These are phyloP conservation scores for Thermothielavioides terrestris DNA, from an alignment of 495 filamentous ascomycete genomes.

Conservation along the genomic window DNA sequence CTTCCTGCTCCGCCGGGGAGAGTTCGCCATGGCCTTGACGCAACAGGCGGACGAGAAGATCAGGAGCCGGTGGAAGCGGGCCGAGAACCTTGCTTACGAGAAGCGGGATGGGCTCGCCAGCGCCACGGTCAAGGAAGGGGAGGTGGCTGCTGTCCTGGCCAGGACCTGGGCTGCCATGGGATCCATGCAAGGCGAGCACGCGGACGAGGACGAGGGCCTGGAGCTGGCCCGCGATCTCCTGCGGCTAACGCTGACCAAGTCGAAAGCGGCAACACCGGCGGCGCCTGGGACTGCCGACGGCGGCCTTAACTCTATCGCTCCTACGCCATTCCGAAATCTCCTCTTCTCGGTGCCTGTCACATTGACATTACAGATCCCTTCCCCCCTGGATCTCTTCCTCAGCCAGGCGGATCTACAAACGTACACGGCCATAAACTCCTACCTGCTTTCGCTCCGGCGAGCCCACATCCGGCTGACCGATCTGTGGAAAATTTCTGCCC, in stretches of 20 bases:
- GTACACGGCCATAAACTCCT: conserved; percentile 79
- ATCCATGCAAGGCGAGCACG: conserved; percentile 58
- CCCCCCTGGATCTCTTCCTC: conserved; percentile 83
- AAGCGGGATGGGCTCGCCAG: conserved; percentile 42
- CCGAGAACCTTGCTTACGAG: conserved; percentile 46
- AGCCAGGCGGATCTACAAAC: conserved; percentile 59
- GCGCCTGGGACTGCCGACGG: conserved; percentile 10
- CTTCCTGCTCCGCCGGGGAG: conserved; percentile 76
- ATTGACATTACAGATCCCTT: conserved; percentile 62
- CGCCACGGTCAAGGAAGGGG: conserved; percentile 74
- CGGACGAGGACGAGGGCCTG: conserved; percentile 66
- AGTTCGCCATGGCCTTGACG: conserved; percentile 81
- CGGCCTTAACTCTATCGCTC: conserved; percentile 25
- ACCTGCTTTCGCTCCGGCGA: conserved; percentile 73
- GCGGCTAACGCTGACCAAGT: conserved; percentile 52
- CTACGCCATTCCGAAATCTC: conserved; percentile 63
- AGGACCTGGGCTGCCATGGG: conserved; percentile 71
- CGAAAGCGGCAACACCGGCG: conserved; percentile 25
- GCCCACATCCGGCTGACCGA: conserved; percentile 73
- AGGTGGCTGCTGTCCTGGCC: conserved; percentile 64
- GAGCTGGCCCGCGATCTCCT: conserved; percentile 74
- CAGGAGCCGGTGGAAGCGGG: conserved; percentile 45
- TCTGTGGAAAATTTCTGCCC: conserved; percentile 72
- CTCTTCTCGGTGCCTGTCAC: conserved; percentile 68
- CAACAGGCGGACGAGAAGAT: conserved; percentile 74